Evolutionary conservation across 1,139 yeast species (phyloP).

Genomic region (Blastobotrys petasosporus): DNA sequence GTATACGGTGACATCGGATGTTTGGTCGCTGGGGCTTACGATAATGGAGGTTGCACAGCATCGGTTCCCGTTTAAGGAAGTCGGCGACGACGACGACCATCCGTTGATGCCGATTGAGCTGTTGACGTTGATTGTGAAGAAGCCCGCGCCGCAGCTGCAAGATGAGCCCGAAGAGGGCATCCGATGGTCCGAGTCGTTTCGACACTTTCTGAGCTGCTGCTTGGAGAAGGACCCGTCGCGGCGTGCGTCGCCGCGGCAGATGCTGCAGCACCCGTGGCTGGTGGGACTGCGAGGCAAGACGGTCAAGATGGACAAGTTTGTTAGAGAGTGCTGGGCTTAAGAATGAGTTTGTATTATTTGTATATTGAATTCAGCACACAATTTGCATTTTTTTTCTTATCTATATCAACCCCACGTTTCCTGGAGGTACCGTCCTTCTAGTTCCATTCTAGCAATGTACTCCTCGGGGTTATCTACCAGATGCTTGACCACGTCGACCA

Average conservation of each 20-base stretch:
- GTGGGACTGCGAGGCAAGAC: slow-evolving; percentile 60
- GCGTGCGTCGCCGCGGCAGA: slow-evolving; percentile 88
- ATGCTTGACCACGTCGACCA: slow-evolving; percentile 53
- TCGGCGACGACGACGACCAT: slow-evolving; percentile 36
- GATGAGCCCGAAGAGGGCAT: slow-evolving; percentile 77
- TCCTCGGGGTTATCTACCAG: slow-evolving; percentile 40
- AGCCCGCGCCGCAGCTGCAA: slow-evolving; percentile 63
- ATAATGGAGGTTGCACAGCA: slow-evolving; percentile 89
- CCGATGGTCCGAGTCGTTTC: slow-evolving; percentile 75
- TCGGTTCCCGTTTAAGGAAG: slow-evolving; percentile 60
- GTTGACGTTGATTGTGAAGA: slow-evolving; percentile 70
- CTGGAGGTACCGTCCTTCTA: slow-evolving; percentile 64
- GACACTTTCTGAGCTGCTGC: slow-evolving; percentile 76
- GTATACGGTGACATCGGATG: slow-evolving; percentile 89
- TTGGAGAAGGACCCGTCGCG: slow-evolving; percentile 70
- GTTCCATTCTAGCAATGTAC: slow-evolving; percentile 57
- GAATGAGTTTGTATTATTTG: not conserved
- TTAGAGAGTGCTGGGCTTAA: slow-evolving; percentile 67
- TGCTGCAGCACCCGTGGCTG: slow-evolving; percentile 91
- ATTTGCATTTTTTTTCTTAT: not conserved
- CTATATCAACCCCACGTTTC: slow-evolving; percentile 68
- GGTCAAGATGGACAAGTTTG: slow-evolving; percentile 85
- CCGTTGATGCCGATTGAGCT: slow-evolving; percentile 80
- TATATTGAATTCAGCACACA: not conserved
- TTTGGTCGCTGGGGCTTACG: slow-evolving; percentile 93